phyloP scores from a whole-genome alignment of 208 protist species.

The Trypanosoma vivax region DNA sequence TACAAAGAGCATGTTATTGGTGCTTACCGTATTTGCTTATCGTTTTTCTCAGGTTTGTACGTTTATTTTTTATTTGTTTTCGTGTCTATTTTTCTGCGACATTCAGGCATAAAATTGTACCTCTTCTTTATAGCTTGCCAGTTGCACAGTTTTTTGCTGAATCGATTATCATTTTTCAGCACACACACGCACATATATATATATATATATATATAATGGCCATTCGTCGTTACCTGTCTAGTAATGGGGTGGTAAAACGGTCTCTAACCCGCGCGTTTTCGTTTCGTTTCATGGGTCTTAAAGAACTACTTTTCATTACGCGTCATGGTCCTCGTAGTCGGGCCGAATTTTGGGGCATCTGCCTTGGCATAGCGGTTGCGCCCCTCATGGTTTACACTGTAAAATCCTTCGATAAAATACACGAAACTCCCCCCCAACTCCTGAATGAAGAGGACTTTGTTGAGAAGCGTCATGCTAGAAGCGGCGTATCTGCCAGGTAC shows the following conservation, averaged over 20 bases:
- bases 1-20: too few species aligned
- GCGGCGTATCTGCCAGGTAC: conserved; percentile 37
- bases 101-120: too few species aligned
- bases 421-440: conserved; percentile 43
- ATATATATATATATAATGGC: conserved; percentile 6
- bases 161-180: neutral
- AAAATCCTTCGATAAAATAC: conserved; percentile 39
- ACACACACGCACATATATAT: conserved; percentile 9
- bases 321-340: conserved; percentile 34
- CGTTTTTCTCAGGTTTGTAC: too few species aligned
- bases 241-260: too few species aligned
- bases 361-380: conserved; percentile 47
- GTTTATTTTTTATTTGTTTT: too few species aligned
- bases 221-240: too few species aligned
- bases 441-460: conserved; percentile 30
- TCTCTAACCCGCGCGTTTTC: neutral
- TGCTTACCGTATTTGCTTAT: too few species aligned
- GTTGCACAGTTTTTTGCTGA: neutral
- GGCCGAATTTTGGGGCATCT: conserved; percentile 55
- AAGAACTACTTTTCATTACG: conserved; percentile 7
- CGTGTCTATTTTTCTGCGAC: too few species aligned
- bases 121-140: neutral
- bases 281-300: neutral
- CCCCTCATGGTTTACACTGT: conserved; percentile 40
- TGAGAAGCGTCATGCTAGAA: too few species aligned